phyloP scores from a whole-genome alignment of 257 asterid genomes.

The Petrea volubilis region DNA sequence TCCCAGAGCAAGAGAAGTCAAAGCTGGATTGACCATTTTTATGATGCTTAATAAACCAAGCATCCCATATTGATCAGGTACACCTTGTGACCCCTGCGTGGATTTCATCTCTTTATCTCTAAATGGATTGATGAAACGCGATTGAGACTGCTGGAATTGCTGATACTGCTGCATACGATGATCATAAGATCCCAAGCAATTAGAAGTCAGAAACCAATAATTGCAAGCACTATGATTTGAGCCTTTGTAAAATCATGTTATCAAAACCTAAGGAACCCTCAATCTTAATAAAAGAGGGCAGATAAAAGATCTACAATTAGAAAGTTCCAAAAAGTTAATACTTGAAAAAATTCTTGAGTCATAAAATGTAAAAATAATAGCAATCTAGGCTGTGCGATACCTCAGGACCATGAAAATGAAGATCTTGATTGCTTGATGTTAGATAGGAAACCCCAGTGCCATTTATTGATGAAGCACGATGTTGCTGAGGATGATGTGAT shows the following conservation, averaged over 20 bases:
- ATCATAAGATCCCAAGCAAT: slow-evolving; percentile 42
- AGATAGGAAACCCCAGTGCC: slow-evolving; percentile 64
- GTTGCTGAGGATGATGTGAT: slow-evolving; percentile 80
- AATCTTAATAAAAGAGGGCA: background rate
- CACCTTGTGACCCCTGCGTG: slow-evolving; percentile 47
- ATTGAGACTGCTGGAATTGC: slow-evolving; percentile 74
- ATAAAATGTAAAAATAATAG: slow-evolving; percentile 1
- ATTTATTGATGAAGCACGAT: slow-evolving; percentile 66
- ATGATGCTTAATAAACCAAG: slow-evolving; percentile 71
- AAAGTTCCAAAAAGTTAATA: background rate
- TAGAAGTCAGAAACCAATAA: slow-evolving; percentile 35
- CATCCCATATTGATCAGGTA: slow-evolving; percentile 76
- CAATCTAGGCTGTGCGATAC: slow-evolving; percentile 31
- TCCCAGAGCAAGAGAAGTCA: slow-evolving; percentile 79
- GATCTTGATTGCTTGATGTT: slow-evolving; percentile 67
- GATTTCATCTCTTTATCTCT: slow-evolving; percentile 67
- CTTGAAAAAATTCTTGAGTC: background rate
- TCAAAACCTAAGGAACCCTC: background rate
- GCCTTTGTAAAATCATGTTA: slow-evolving; percentile 24
- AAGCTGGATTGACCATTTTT: slow-evolving; percentile 59
- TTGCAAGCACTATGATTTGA: slow-evolving; percentile 34
- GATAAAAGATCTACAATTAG: background rate
- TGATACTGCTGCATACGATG: slow-evolving; percentile 67
- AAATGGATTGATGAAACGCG: slow-evolving; percentile 61
- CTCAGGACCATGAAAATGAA: slow-evolving; percentile 77